These are phyloP conservation scores for Aspergillus sp. DNA, from an alignment of 2,329 filamentous ascomycete species.

Conservation along the genomic window DNA sequence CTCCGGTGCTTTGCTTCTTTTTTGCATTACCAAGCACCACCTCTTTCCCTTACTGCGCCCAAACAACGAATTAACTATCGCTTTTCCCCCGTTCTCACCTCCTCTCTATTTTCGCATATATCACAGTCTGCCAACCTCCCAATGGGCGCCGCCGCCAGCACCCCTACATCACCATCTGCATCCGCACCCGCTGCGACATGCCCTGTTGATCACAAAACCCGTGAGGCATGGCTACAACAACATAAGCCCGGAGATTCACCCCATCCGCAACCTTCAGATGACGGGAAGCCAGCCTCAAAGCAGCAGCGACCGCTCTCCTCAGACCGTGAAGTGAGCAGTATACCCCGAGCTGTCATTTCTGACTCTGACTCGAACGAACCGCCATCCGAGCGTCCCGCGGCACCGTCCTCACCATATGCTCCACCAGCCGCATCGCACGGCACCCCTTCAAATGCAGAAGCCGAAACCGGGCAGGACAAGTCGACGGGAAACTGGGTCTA, in stretches of 20 bases:
- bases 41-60: not conserved
- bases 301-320: constrained; percentile 55
- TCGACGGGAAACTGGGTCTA: constrained; percentile 91
- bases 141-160: constrained; percentile 43
- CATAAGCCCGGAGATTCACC: constrained; percentile 36
- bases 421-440: constrained; percentile 31
- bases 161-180: constrained; percentile 25
- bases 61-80: not conserved
- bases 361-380: constrained; percentile 17
- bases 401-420: constrained; percentile 31
- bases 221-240: constrained; percentile 78
- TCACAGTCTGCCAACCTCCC: not conserved
- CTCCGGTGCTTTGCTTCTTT: constrained; percentile 6
- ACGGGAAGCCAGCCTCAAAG: constrained; percentile 27
- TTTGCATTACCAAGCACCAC: constrained; percentile 5
- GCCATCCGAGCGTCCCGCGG: constrained; percentile 23
- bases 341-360: constrained; percentile 61
- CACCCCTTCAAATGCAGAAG: constrained; percentile 69
- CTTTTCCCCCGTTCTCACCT: not conserved
- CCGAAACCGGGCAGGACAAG: constrained; percentile 70
- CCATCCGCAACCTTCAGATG: constrained; percentile 30
- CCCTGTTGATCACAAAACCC: constrained; percentile 86
- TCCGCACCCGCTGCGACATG: constrained; percentile 53
- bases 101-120: not conserved
- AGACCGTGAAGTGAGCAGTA: constrained; percentile 74